Conservation (phyloP, 805 yeast genomes). For the Maudiozyma bulderi region DNA sequence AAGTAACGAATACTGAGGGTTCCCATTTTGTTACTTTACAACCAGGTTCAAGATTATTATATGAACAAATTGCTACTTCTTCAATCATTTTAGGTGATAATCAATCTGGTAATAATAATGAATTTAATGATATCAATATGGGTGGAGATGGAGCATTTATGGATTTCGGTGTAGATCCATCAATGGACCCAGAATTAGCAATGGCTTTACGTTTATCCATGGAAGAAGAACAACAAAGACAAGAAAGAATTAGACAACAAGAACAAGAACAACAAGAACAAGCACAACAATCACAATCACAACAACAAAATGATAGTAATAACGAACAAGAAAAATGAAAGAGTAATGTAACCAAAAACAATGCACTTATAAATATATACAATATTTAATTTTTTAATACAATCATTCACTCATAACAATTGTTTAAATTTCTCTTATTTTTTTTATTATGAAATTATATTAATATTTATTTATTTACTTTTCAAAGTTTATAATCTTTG, state of each 20-base stretch:
- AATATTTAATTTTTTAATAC: background rate
- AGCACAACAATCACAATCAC: background rate
- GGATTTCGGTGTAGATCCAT: slow-evolving; percentile 73
- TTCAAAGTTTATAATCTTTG: slow-evolving; percentile 46
- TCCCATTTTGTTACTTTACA: slow-evolving; percentile 72
- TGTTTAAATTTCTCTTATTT: background rate
- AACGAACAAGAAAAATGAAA: slow-evolving; percentile 1
- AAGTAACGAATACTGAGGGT: slow-evolving; percentile 50
- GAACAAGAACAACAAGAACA: slow-evolving; percentile 9
- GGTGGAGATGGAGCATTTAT: slow-evolving; percentile 44
- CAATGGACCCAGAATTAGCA: slow-evolving; percentile 94
- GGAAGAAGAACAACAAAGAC: slow-evolving; percentile 91
- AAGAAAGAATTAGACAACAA: slow-evolving; percentile 54
- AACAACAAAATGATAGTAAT: background rate
- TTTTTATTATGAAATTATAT: background rate
- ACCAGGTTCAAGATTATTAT: slow-evolving; percentile 77
- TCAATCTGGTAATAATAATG: slow-evolving; percentile 34
- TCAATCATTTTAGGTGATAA: slow-evolving; percentile 62
- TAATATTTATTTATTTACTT: background rate
- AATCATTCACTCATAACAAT: background rate
- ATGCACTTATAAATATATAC: background rate
- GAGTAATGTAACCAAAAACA: background rate
- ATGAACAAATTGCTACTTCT: slow-evolving; percentile 71
- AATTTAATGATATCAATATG: slow-evolving; percentile 34
- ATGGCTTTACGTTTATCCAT: slow-evolving; percentile 87